phyloP scores from a whole-genome alignment of 257 asterid genomes.

The Gardenia jasminoides region DNA sequence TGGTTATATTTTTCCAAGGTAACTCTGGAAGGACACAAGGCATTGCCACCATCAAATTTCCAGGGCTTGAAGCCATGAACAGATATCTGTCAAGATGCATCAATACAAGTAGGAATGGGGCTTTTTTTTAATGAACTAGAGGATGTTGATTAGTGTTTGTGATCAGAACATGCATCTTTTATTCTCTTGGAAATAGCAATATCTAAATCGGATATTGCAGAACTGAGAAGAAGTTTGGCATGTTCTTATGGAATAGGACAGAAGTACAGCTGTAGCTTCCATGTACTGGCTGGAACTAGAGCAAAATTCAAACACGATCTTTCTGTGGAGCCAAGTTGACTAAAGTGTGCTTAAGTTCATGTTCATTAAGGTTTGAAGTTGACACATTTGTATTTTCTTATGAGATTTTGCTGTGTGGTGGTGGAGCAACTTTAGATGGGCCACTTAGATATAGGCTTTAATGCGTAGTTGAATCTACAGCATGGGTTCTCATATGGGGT shows the following conservation, averaged over 20 bases:
- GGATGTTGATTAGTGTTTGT: slow-evolving; percentile 33
- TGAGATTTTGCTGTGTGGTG: slow-evolving; percentile 43
- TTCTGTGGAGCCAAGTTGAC: slow-evolving; percentile 33
- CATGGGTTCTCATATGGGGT: slow-evolving; percentile 84
- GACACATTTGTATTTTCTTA: slow-evolving; percentile 24
- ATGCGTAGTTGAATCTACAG: slow-evolving; percentile 46
- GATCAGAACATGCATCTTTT: slow-evolving; percentile 50
- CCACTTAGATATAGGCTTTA: slow-evolving; percentile 34
- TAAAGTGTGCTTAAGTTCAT: slow-evolving; percentile 32
- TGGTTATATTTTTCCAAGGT: neutral
- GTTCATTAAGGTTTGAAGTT: slow-evolving; percentile 30
- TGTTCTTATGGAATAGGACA: slow-evolving; percentile 41
- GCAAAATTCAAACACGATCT: slow-evolving; percentile 42
- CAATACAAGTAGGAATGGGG: slow-evolving; percentile 62
- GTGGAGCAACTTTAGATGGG: slow-evolving; percentile 47
- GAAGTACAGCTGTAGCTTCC: slow-evolving; percentile 35
- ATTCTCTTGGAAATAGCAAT: slow-evolving; percentile 36
- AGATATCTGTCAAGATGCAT: slow-evolving; percentile 27
- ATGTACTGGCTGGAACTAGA: slow-evolving; percentile 22
- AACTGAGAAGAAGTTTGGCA: slow-evolving; percentile 26
- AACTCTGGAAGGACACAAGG: neutral
- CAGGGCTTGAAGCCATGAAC: slow-evolving; percentile 24
- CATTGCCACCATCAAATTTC: slow-evolving; percentile 27
- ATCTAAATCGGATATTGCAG: slow-evolving; percentile 26
- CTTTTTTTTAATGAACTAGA: slow-evolving; percentile 37